Percentiles rank a stretch among this genome's conserved stretches.
Evolutionary conservation across 1,139 yeast genomes (phyloP).

Genomic region (Suhomyces bribrorum): DNA sequence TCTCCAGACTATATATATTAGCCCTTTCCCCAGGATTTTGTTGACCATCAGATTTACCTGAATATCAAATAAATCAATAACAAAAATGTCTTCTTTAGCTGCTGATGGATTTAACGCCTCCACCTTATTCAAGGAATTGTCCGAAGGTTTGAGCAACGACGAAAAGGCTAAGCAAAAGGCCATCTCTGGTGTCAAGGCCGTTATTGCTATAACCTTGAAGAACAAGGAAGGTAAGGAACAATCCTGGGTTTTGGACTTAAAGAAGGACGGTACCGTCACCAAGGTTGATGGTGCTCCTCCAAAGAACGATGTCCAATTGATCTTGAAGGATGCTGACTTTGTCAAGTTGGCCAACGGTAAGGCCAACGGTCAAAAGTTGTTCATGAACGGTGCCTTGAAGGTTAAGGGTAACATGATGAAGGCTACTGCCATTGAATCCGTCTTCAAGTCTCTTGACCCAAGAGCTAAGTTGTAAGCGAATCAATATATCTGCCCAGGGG

Average conservation of each 20-base stretch:
- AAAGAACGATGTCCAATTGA: conserved; percentile 67
- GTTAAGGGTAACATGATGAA: conserved; percentile 89
- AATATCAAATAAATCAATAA: not conserved
- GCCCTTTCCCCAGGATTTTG: conserved; percentile 6
- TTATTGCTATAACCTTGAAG: conserved; percentile 67
- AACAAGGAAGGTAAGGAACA: conserved; percentile 65
- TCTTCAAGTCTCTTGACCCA: conserved; percentile 67
- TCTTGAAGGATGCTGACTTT: conserved; percentile 64
- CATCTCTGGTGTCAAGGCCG: conserved; percentile 56
- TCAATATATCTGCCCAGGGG: conserved; percentile 2
- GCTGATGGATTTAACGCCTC: conserved; percentile 54
- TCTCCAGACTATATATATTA: conserved; percentile 10
- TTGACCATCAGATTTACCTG: not conserved
- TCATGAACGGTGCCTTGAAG: conserved; percentile 82
- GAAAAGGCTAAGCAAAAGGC: conserved; percentile 44
- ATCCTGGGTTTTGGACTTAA: conserved; percentile 73
- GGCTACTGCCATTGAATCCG: conserved; percentile 75
- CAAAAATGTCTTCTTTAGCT: conserved; percentile 38
- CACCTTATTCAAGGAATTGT: conserved; percentile 44
- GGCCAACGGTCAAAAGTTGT: conserved; percentile 81
- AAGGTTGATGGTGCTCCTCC: conserved; percentile 49
- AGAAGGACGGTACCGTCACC: conserved; percentile 57
- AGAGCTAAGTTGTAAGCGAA: conserved; percentile 44
- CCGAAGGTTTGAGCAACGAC: conserved; percentile 40
- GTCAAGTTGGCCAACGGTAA: conserved; percentile 73